Evolutionary conservation across 2,329 filamentous ascomycete species (phyloP).

Genomic region (Geosmithia morbida): DNA sequence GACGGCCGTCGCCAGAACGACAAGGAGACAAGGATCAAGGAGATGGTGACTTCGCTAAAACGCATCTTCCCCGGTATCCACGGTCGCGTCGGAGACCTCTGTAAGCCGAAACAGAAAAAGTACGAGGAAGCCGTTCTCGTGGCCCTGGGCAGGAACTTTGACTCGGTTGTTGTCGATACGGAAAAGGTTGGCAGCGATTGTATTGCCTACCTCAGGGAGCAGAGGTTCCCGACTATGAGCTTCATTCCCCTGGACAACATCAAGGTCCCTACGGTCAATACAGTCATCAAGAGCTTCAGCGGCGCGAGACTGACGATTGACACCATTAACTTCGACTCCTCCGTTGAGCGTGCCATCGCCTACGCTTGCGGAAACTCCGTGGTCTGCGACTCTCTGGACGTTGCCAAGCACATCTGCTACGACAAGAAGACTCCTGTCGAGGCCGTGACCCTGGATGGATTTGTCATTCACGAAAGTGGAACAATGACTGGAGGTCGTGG

Average conservation of each 20-base stretch:
- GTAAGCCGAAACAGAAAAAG: slow-evolving; percentile 94
- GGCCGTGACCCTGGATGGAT: slow-evolving; percentile 89
- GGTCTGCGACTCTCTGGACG: slow-evolving; percentile 75
- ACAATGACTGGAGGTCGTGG: slow-evolving; percentile 92
- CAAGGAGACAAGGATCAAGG: slow-evolving; percentile 64
- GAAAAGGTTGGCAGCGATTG: slow-evolving; percentile 91
- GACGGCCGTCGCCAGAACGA: slow-evolving; percentile 76
- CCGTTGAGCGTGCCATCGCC: slow-evolving; percentile 80
- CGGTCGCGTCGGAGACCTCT: slow-evolving; percentile 79
- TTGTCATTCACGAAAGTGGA: slow-evolving; percentile 90
- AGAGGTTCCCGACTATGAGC: slow-evolving; percentile 73
- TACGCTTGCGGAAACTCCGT: slow-evolving; percentile 93
- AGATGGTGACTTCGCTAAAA: slow-evolving; percentile 75
- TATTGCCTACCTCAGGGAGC: slow-evolving; percentile 85
- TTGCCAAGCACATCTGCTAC: slow-evolving; percentile 84
- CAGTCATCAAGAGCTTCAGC: slow-evolving; percentile 77
- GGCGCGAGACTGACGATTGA: slow-evolving; percentile 85
- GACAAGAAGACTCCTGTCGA: slow-evolving; percentile 76
- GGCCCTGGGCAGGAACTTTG: slow-evolving; percentile 83
- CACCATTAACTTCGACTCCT: slow-evolving; percentile 83
- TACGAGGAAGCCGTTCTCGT: slow-evolving; percentile 88
- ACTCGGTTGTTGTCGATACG: slow-evolving; percentile 87
- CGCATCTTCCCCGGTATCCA: slow-evolving; percentile 85
- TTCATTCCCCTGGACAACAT: slow-evolving; percentile 97
- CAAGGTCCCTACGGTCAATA: slow-evolving; percentile 82